Base-by-base conservation (phyloP, 1,284 basidiomycete species). In the Marasmius sp. region DNA sequence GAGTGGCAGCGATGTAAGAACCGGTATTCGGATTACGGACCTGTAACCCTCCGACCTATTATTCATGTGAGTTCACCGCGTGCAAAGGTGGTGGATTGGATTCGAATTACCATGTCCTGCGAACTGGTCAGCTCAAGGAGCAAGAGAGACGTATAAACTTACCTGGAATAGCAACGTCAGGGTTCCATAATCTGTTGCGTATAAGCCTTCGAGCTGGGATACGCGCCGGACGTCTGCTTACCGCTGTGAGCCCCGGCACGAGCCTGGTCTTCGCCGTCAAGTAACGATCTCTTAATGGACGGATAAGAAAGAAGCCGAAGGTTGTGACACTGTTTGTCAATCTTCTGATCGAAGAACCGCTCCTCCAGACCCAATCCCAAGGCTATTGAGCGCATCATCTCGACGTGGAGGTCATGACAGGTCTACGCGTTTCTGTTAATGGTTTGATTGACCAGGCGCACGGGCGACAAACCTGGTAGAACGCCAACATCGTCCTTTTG, bases 381-480 rank as follows among this genome's bases (percentile, higher is more conserved):
- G 1, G 93, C 93, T 68, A 95, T 86, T 4, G 91, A 88, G 22
- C 87, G 82, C 91, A 95, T 93, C 52, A 94, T 85, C 53, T 84
- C 71, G 2, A 82, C 78, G 69, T 94, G 92, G 60, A 94, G 78
- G 59, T 87, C 80, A 68, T 94, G 91, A 71, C 91, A 93, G 36
- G 82, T 86, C 85, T 88, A 64, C 53, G 36, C 59, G 49, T 59
- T 64, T 38, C 10, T 59, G 55, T 22, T 34, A 43, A 27, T 27
- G 5, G 5, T 27, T 27, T 27, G 27, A 27, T 27, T 27, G 27
- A 27, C 27, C 27, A 27, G 27, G 27, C 5, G 27, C 27, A 27
- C 5, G 27, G n/a, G 36, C 34, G 12, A 65, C 76, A 27, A 65
- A 82, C 86, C 77, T 87, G 81, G 70, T 87, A 93, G 74, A 94